Conservation (phyloP, 768 basidiomycete species). For the Auricularia cornea region DNA sequence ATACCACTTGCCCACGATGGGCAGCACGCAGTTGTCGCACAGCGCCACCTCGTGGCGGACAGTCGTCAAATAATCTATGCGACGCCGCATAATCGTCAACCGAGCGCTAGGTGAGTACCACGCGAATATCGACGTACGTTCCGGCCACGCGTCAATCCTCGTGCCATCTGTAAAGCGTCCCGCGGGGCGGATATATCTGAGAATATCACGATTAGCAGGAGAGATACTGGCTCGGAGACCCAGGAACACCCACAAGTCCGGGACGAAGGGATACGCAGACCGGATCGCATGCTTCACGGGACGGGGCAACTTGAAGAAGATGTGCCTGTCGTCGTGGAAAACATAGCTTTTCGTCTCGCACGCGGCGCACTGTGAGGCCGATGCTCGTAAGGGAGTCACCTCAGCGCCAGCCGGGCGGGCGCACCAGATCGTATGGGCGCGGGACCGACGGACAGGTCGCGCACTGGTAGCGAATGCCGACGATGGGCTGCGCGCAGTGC, state of each 20-base stretch:
- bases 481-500: slow-evolving; percentile 44
- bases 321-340: slow-evolving; percentile 74
- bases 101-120: background rate
- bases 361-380: slow-evolving; percentile 72
- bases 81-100: no score
- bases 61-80: slow-evolving; percentile 56
- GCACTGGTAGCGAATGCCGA: slow-evolving; percentile 81
- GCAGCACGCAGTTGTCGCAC: slow-evolving; percentile 80
- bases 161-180: slow-evolving; percentile 25
- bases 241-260: slow-evolving; percentile 54
- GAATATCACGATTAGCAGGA: no score
- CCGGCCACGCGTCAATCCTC: slow-evolving; percentile 34
- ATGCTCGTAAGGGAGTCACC: background rate
- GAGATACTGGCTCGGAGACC: no score
- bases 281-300: slow-evolving; percentile 59
- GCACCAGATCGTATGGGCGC: slow-evolving; percentile 63
- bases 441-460: slow-evolving; percentile 78
- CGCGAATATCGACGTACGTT: slow-evolving; percentile 42
- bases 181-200: slow-evolving; percentile 58
- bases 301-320: slow-evolving; percentile 81
- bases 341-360: slow-evolving; percentile 76
- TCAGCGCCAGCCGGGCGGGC: slow-evolving; percentile 14
- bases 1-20: slow-evolving; percentile 84
- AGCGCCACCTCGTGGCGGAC: slow-evolving; percentile 60
- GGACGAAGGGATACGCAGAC: slow-evolving; percentile 51